These are phyloP conservation scores for Chlorokybus atmophyticus DNA, from an alignment of 139 green algal genomes.

Conservation along the genomic window DNA sequence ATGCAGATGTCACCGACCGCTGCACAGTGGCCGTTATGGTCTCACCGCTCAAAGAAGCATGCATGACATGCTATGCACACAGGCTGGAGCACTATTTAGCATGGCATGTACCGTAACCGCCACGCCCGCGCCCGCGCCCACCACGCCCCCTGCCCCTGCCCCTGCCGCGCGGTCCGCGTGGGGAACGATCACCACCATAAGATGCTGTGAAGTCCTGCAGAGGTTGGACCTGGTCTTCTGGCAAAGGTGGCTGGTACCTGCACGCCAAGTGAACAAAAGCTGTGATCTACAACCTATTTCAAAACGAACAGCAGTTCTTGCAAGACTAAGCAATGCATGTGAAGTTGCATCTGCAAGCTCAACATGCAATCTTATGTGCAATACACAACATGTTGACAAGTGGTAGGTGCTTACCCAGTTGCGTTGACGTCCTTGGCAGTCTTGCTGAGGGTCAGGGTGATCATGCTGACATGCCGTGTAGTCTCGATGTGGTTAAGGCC, in stretches of 20 bases:
- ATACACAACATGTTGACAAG: not conserved
- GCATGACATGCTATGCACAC: no score
- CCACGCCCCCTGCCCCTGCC: no score
- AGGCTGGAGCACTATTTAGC: no score
- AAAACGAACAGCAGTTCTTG: not conserved
- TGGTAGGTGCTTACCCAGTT: conserved; percentile 2
- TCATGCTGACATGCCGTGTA: conserved; percentile 62
- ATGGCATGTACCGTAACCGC: no score
- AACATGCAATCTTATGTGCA: not conserved
- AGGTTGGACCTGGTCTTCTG: conserved; percentile 37
- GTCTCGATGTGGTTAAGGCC: conserved; percentile 52
- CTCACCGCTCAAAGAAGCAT: no score
- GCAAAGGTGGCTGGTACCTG: conserved; percentile 65
- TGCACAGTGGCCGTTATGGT: no score
- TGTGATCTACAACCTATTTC: conserved; percentile 2
- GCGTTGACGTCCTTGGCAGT: conserved; percentile 38
- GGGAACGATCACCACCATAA: no score
- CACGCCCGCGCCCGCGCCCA: no score
- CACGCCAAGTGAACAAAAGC: not conserved
- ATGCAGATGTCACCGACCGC: no score
- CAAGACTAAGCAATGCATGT: not conserved
- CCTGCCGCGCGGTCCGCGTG: no score
- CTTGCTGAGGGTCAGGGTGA: conserved; percentile 62
- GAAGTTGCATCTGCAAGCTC: conserved; percentile 6
- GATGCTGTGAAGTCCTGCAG: no score